Evolutionary conservation across 1,284 basidiomycete species (phyloP).

Genomic region (Cronartium ribicola): DNA sequence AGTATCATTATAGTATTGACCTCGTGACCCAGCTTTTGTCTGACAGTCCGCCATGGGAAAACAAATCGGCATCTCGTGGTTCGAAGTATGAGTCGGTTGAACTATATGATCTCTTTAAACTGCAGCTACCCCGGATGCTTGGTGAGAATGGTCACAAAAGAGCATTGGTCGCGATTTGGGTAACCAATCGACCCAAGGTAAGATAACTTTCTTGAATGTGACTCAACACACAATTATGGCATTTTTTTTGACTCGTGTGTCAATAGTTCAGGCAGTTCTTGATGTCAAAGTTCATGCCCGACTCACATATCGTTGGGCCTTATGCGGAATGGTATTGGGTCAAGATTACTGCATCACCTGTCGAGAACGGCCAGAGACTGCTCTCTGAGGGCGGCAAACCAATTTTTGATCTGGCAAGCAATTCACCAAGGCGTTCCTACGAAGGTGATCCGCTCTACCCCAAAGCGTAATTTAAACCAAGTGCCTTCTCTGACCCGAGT

Average conservation of each 20-base stretch:
- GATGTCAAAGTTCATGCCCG: conserved; percentile 36
- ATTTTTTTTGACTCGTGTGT: neutral
- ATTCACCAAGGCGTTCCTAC: conserved; percentile 34
- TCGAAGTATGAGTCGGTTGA: conserved; percentile 35
- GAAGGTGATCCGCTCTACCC: conserved; percentile 13
- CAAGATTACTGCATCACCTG: conserved; percentile 35
- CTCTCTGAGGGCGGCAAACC: conserved; percentile 30
- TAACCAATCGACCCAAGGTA: conserved; percentile 42
- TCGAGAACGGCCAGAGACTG: neutral
- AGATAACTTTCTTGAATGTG: neutral
- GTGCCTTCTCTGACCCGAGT: neutral
- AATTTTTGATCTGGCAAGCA: conserved; percentile 31
- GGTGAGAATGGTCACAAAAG: conserved; percentile 25
- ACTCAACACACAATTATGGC: neutral
- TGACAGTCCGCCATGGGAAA: conserved; percentile 40
- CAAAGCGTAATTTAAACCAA: neutral
- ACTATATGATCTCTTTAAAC: conserved; percentile 40
- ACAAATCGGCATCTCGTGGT: conserved; percentile 36
- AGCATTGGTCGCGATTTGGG: conserved; percentile 38
- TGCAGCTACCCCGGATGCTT: conserved; percentile 21
- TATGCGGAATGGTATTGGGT: conserved; percentile 42
- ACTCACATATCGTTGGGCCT: conserved; percentile 30
- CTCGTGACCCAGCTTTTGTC: neutral
- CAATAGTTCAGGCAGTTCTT: conserved; percentile 34
- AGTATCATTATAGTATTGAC: neutral